Evolutionary conservation across 345 rosid genomes (phyloP).

Genomic region (Euclidium syriacum): DNA sequence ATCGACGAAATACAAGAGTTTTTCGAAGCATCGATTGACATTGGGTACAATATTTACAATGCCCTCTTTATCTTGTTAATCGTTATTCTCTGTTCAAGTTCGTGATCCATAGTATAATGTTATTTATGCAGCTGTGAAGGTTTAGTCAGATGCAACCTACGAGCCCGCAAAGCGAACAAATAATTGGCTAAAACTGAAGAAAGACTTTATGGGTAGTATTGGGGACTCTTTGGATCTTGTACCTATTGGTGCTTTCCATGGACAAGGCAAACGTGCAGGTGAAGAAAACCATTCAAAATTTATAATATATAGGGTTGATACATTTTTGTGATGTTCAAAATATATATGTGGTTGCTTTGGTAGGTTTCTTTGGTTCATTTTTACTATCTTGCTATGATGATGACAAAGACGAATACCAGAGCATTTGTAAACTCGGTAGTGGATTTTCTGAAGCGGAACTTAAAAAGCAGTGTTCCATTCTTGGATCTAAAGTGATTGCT

Average conservation of each 20-base stretch:
- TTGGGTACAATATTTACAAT: constrained; percentile 50
- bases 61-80: constrained; percentile 2
- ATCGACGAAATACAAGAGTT: constrained; percentile 89
- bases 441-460: constrained; percentile 85
- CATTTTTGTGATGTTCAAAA: constrained; percentile 3
- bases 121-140: constrained; percentile 86
- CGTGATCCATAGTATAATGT: background rate
- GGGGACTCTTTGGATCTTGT: constrained; percentile 96
- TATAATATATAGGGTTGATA: constrained; percentile 1
- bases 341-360: constrained; percentile 15
- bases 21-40: constrained; percentile 77
- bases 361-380: constrained; percentile 93
- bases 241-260: constrained; percentile 93
- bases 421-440: constrained; percentile 90
- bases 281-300: background rate
- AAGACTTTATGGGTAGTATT: constrained; percentile 92
- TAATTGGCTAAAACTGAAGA: constrained; percentile 95
- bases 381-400: constrained; percentile 85
- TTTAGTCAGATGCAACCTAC: constrained; percentile 94
- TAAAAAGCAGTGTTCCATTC: constrained; percentile 78
- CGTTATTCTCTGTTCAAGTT: background rate
- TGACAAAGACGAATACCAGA: constrained; percentile 74
- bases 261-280: constrained; percentile 96
- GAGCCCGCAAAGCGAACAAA: constrained; percentile 91
- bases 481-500: constrained; percentile 68